Conservation (phyloP, 192 early-diverging fungal genomes). For the Lunasporangiospora selenospora region DNA sequence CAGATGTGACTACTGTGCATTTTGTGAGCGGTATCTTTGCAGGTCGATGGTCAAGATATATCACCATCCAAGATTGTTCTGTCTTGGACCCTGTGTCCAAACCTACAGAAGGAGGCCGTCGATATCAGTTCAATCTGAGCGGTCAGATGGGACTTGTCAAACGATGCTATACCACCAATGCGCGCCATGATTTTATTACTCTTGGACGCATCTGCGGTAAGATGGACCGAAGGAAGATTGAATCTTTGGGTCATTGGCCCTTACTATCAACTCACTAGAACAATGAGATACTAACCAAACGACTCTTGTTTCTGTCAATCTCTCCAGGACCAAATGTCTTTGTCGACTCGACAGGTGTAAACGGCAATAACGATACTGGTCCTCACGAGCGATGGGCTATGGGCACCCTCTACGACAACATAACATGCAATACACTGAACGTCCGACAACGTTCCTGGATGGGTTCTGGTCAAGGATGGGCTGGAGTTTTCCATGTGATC, state of each 20-base stretch:
- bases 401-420: conserved; percentile 43
- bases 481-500: conserved; percentile 38
- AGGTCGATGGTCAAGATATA: conserved; percentile 20
- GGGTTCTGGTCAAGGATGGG: conserved; percentile 48
- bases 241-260: neutral
- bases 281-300: no score
- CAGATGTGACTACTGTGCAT: conserved; percentile 33
- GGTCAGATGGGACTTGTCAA: conserved; percentile 47
- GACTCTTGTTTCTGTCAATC: neutral
- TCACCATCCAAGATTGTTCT: conserved; percentile 46
- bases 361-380: conserved; percentile 41
- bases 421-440: conserved; percentile 29
- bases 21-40: conserved; percentile 45
- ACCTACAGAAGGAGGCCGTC: conserved; percentile 36
- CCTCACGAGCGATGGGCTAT: conserved; percentile 45
- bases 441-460: conserved; percentile 34
- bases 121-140: conserved; percentile 44
- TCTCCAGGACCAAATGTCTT: conserved; percentile 33
- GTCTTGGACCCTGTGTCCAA: conserved; percentile 39
- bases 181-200: conserved; percentile 41
- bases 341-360: conserved; percentile 35
- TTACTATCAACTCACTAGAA: neutral
- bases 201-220: conserved; percentile 37
- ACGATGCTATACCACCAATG: conserved; percentile 37
- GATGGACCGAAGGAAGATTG: no score